These are phyloP conservation scores for Silene latifolia DNA, from an alignment of 148 eudicot genomes.

Conservation along the genomic window DNA sequence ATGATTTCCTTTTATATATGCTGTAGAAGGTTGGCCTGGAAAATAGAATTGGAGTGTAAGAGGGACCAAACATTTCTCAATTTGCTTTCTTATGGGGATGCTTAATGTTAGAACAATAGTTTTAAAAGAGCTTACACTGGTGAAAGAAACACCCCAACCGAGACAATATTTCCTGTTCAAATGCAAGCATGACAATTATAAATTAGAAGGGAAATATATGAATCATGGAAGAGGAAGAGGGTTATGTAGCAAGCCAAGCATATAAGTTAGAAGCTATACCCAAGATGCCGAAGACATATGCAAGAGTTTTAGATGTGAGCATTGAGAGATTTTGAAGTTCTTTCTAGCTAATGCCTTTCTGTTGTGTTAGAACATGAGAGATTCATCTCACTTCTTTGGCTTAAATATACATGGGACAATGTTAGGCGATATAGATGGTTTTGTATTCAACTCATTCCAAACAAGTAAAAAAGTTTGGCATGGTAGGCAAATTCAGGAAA, in stretches of 20 bases:
- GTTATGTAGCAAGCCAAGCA: neutral
- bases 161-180: constrained; percentile 40
- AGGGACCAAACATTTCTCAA: neutral
- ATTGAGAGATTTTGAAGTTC: neutral
- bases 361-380: constrained; percentile 8
- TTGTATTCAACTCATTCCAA: neutral
- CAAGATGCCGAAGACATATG: constrained; percentile 4
- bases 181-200: neutral
- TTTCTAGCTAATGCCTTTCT: neutral
- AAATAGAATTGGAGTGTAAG: constrained; percentile 11
- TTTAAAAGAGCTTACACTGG: constrained; percentile 35
- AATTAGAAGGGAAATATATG: neutral
- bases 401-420: constrained; percentile 17
- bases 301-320: constrained; percentile 11
- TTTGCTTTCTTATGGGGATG: neutral
- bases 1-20: constrained; percentile 46
- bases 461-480: constrained; percentile 14
- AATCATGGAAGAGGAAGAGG: constrained; percentile 2
- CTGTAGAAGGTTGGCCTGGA: constrained; percentile 60
- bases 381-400: constrained; percentile 13
- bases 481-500: constrained; percentile 23
- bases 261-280: neutral
- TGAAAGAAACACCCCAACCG: constrained; percentile 46
- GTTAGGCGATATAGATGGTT: constrained; percentile 9
- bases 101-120: neutral